These are phyloP conservation scores for Aspergillus hancockii DNA, from an alignment of 495 filamentous ascomycete species.

Conservation along the genomic window DNA sequence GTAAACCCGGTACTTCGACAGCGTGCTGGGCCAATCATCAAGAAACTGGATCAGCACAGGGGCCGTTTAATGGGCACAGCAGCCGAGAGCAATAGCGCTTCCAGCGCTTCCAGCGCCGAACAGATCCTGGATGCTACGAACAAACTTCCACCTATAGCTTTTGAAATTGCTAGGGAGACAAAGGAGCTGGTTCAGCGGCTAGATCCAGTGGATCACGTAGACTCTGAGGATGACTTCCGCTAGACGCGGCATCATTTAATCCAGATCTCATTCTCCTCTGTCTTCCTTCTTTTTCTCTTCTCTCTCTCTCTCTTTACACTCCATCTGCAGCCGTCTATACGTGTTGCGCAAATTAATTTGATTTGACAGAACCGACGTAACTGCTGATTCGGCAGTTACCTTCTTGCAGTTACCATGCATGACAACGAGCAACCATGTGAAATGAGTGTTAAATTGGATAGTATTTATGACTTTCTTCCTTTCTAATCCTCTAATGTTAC, in stretches of 20 bases:
- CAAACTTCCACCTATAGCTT: constrained; percentile 78
- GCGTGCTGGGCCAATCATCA: constrained; percentile 60
- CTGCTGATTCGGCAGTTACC: constrained; percentile 15
- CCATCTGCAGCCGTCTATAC: background rate
- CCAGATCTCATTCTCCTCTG: constrained; percentile 8
- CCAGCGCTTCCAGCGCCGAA: constrained; percentile 49
- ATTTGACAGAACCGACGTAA: constrained; percentile 6
- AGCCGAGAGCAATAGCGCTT: constrained; percentile 60
- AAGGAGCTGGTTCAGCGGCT: constrained; percentile 67
- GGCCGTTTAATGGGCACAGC: constrained; percentile 66
- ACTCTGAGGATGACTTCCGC: constrained; percentile 43
- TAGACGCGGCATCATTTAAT: constrained; percentile 17
- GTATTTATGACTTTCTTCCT: constrained; percentile 27
- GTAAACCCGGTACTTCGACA: constrained; percentile 49
- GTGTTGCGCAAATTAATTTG: constrained; percentile 14
- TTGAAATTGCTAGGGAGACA: constrained; percentile 81
- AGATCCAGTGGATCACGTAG: constrained; percentile 35
- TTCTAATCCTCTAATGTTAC: constrained; percentile 3
- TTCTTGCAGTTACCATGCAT: constrained; percentile 39
- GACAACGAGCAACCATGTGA: constrained; percentile 46
- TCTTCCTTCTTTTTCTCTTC: constrained; percentile 13
- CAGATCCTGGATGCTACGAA: constrained; percentile 67
- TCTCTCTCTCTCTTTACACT: background rate
- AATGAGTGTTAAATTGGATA: constrained; percentile 41
- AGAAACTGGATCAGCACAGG: constrained; percentile 63